Evolutionary conservation across 1,284 basidiomycete species (phyloP), one percentile per base, ranked within the genome.

Genomic region (Boletus semigastroideus): DNA sequence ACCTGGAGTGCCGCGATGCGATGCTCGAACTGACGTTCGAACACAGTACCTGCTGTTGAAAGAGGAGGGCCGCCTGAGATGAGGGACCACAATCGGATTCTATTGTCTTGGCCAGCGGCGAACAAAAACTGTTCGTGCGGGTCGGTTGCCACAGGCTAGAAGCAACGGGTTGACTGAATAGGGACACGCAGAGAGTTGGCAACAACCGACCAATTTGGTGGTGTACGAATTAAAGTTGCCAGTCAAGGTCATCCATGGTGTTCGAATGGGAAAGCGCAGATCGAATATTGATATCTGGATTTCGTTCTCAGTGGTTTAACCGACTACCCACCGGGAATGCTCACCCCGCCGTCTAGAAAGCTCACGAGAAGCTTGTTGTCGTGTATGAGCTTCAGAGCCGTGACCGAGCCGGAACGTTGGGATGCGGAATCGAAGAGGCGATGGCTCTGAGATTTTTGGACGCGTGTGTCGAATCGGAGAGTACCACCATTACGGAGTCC

Each of bases 61-160:
- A 83, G 63, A 9, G 72, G 68, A 12, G 57, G 34, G 2, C 68
- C 66, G 7, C 86, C 87, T 5, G 76, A 78, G 7, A 66, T 73
- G 7, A 90, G 62, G 4, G 84, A 86, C 87, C 87, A 90, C 1
- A 76, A 78, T 25, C 84, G 75, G 66, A 89, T 72, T 57, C 77
- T 69, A 59, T 76, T 61, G 73, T 86, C 81, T 64, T 84, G 77
- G 4, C 89, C 90, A 1, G 84, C 85, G 5, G 83, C 83, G 59
- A 92, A 92, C 14, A 94, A 61, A 56, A 87, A 83, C 43, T 84
- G 76, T 51, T 87, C 78, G 3, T 70, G 67, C 0, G 80, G 76
- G 55, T 88, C 86, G 12, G 80, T 64, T 1, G 77, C 70, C 16
- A 87, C 71, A 10, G 87, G 86, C 87, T 89, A 55, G 14, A 55